Percentiles rank a stretch among this genome's conserved stretches.
Conservation (phyloP, 164 flowering plant genomes). For the Warburgia ugandensis region DNA sequence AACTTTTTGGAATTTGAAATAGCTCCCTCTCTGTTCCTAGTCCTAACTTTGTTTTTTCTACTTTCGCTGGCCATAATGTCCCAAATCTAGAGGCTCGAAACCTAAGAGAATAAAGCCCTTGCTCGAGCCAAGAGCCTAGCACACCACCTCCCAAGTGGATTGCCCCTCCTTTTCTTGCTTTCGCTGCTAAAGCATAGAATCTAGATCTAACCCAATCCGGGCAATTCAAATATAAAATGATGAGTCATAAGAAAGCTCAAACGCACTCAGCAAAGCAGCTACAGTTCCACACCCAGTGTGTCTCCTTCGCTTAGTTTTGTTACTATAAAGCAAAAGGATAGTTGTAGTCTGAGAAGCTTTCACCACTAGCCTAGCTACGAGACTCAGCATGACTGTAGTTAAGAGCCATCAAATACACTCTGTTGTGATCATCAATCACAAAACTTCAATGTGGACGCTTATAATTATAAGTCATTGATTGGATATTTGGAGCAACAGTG, state of each 20-base stretch:
- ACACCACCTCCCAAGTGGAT: not conserved
- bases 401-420: no score
- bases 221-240: not conserved
- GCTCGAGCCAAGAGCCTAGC: not conserved
- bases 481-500: no score
- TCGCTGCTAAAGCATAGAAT: not conserved
- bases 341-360: not conserved
- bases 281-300: no score
- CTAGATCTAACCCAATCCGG: not conserved
- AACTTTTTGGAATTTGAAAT: not conserved
- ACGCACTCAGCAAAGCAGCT: no score
- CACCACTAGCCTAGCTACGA: not conserved
- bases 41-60: not conserved
- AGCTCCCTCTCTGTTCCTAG: not conserved
- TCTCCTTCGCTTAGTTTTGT: not conserved
- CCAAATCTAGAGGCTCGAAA: not conserved
- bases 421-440: no score
- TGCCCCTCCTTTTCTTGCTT: slow-evolving; percentile 2
- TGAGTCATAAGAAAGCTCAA: no score
- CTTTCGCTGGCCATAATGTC: not conserved
- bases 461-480: no score
- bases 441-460: no score
- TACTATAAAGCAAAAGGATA: not conserved
- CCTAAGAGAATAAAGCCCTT: slow-evolving; percentile 2
- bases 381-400: no score